Conservation (phyloP, 1,284 basidiomycete genomes). For the Naganishia sp. region DNA sequence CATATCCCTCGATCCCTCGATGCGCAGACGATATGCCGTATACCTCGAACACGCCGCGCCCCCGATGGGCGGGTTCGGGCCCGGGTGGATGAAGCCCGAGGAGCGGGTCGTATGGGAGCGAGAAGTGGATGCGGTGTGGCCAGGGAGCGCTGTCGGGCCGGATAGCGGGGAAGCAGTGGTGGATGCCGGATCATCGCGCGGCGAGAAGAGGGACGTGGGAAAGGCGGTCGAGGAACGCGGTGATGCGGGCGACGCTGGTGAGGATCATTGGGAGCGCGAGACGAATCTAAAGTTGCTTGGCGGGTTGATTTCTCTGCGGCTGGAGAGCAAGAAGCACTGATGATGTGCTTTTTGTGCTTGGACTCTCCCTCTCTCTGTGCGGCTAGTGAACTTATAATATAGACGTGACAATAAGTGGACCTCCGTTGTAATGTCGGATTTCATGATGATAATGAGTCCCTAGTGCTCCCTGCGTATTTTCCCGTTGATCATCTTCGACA, state of each 20-base stretch:
- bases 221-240: neutral
- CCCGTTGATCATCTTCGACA: no score
- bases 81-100: slow-evolving; percentile 7
- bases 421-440: no score
- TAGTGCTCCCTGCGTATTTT: no score
- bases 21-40: slow-evolving; percentile 35
- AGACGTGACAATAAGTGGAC: no score
- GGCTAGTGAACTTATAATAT: no score
- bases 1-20: slow-evolving; percentile 23
- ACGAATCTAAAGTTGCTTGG: slow-evolving; percentile 40
- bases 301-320: slow-evolving; percentile 37
- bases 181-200: slow-evolving; percentile 6
- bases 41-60: slow-evolving; percentile 33
- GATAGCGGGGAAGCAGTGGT: neutral
- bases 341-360: neutral
- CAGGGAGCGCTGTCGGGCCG: neutral
- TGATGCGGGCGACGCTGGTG: neutral
- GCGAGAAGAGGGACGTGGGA: neutral
- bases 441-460: no score
- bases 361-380: no score
- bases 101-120: slow-evolving; percentile 27
- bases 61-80: slow-evolving; percentile 32
- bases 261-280: slow-evolving; percentile 39
- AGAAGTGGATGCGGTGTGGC: neutral
- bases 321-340: slow-evolving; percentile 43